Evolutionary conservation across 2,329 filamentous ascomycete genomes (phyloP).

Genomic region (Trichoderma breve): DNA sequence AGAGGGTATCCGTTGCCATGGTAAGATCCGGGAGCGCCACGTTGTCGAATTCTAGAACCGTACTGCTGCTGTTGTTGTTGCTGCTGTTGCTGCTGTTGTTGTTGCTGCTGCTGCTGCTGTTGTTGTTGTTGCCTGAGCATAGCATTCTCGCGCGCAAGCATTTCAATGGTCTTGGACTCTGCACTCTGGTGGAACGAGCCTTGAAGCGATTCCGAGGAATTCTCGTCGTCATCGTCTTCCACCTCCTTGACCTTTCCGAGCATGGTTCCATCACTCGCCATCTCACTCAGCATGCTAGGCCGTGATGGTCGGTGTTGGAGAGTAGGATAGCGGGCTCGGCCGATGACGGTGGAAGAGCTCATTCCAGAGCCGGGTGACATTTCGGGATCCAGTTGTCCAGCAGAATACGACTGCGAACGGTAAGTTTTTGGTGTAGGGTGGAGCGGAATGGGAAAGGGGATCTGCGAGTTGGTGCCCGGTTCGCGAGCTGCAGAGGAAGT

Average conservation of each 20-base stretch:
- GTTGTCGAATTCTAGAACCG: conserved; percentile 54
- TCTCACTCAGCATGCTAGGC: conserved; percentile 72
- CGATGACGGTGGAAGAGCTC: conserved; percentile 48
- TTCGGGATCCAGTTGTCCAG: conserved; percentile 81
- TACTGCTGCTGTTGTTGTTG: conserved; percentile 47
- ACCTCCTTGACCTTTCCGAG: conserved; percentile 69
- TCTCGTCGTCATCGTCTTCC: conserved; percentile 64
- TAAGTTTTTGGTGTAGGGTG: conserved; percentile 91
- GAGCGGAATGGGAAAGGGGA: conserved; percentile 83
- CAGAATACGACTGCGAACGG: conserved; percentile 94
- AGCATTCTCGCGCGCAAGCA: conserved; percentile 61
- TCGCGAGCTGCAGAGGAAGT: conserved; percentile 53
- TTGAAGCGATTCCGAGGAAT: conserved; percentile 47
- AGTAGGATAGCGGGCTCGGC: conserved; percentile 60
- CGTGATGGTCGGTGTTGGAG: conserved; percentile 80
- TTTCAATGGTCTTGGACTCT: conserved; percentile 63
- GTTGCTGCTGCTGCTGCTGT: conserved; percentile 44
- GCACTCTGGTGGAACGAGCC: conserved; percentile 53
- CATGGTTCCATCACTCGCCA: conserved; percentile 61
- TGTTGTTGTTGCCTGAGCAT: conserved; percentile 55
- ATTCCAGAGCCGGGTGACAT: conserved; percentile 38
- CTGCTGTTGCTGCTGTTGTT: conserved; percentile 50
- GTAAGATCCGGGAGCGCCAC: conserved; percentile 57
- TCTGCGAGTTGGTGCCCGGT: conserved; percentile 58
- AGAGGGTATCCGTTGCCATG: conserved; percentile 58